Evolutionary conservation across 164 flowering plant genomes (phyloP).

Genomic region (Aristolochia californica): DNA sequence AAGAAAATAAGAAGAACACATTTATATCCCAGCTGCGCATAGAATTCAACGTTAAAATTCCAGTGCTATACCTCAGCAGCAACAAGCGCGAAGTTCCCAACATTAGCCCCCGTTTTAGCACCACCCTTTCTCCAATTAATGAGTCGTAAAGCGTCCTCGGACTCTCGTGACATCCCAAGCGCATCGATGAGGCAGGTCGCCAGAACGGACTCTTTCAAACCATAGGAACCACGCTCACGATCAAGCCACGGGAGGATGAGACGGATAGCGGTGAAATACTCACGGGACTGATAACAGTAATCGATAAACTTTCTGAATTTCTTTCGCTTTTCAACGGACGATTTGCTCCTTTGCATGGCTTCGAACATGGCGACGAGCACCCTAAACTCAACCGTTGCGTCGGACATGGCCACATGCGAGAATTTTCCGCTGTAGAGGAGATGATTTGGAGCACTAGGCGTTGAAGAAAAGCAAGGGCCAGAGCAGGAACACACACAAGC

Average conservation of each 20-base stretch:
- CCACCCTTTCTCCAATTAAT: conserved; percentile 92
- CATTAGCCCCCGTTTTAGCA: conserved; percentile 55
- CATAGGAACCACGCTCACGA: conserved; percentile 79
- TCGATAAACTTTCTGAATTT: conserved; percentile 84
- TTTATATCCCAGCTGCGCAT: too few relatives aligned
- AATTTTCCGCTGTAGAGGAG: not conserved
- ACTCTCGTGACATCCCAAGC: conserved; percentile 71
- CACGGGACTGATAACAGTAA: conserved; percentile 42
- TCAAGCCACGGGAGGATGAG: conserved; percentile 72
- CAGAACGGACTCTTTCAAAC: conserved; percentile 78
- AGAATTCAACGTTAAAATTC: too few relatives aligned
- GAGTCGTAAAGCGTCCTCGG: conserved; percentile 68
- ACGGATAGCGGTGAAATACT: conserved; percentile 64
- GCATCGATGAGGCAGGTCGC: conserved; percentile 77
- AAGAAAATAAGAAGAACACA: too few relatives aligned
- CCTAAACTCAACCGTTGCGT: conserved; percentile 34
- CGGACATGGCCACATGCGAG: conserved; percentile 1
- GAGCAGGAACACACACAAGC: not conserved
- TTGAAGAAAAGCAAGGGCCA: not conserved
- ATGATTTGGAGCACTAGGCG: not conserved
- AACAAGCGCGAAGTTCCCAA: conserved; percentile 69
- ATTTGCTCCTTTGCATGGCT: conserved; percentile 59
- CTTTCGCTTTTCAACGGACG: conserved; percentile 55
- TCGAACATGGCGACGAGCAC: conserved; percentile 65
- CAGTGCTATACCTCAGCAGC: conserved; percentile 49